phyloP scores from a whole-genome alignment of 106 monocot genomes.

The Platanthera guangdongensis region DNA sequence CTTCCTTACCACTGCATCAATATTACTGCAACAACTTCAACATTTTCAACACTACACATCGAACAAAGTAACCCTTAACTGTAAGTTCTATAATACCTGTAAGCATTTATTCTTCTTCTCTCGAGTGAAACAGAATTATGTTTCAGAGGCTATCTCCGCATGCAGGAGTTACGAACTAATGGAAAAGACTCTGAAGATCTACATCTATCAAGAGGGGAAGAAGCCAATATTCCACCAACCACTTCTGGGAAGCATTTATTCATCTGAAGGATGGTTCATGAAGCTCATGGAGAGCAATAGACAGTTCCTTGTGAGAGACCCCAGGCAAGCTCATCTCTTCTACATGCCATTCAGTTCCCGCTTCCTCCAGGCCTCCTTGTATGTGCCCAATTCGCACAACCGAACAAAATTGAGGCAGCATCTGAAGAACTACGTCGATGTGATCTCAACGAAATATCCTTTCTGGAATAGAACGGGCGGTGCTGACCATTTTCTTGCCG shows the following conservation, averaged over 20 bases:
- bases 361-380: slow-evolving; percentile 17
- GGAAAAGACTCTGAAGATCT: slow-evolving; percentile 43
- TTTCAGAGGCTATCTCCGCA: not conserved
- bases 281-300: slow-evolving; percentile 35
- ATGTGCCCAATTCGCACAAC: slow-evolving; percentile 25
- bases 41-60: too few species aligned
- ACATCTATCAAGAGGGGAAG: slow-evolving; percentile 41
- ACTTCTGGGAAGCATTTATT: slow-evolving; percentile 40
- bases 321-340: slow-evolving; percentile 40
- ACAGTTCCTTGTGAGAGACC: slow-evolving; percentile 18
- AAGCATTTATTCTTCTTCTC: not conserved
- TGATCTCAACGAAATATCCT: slow-evolving; percentile 38
- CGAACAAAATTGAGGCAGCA: slow-evolving; percentile 10
- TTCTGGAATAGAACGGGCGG: slow-evolving; percentile 55
- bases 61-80: too few species aligned
- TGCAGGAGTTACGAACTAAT: slow-evolving; percentile 57
- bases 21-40: too few species aligned
- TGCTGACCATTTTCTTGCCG: slow-evolving; percentile 42
- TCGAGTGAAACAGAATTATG: not conserved
- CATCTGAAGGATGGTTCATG: slow-evolving; percentile 70
- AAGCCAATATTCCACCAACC: slow-evolving; percentile 42
- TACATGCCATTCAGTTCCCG: slow-evolving; percentile 52
- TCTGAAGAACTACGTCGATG: slow-evolving; percentile 24
- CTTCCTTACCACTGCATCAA: too few species aligned
- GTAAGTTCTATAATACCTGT: too few species aligned